phyloP scores from a whole-genome alignment of 257 asterid genomes.

The Petunia axillaris region DNA sequence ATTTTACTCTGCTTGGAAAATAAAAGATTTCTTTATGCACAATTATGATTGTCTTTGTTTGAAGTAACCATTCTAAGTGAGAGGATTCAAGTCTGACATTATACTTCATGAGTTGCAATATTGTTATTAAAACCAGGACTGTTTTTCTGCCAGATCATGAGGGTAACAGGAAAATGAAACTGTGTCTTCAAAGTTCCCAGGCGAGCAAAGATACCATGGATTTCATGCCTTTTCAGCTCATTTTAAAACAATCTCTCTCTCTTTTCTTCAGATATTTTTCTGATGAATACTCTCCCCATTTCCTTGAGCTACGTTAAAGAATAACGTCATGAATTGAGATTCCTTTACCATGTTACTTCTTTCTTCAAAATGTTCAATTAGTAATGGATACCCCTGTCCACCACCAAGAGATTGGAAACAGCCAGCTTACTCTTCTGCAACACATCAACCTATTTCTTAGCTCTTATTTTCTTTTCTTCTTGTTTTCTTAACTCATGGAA shows the following conservation, averaged over 20 bases:
- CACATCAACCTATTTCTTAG: neutral
- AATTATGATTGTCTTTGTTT: neutral
- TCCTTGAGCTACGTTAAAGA: neutral
- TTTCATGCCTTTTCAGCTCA: neutral
- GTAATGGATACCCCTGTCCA: neutral
- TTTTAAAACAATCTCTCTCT: neutral
- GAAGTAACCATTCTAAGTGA: no score
- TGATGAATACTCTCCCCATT: neutral
- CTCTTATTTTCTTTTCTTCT: neutral
- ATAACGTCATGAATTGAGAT: neutral
- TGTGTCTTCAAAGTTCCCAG: neutral
- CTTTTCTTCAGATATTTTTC: neutral
- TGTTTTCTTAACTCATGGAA: neutral
- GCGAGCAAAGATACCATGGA: slow-evolving; percentile 1
- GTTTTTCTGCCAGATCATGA: neutral
- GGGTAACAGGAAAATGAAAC: neutral
- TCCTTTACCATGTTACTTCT: neutral
- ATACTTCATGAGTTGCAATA: neutral
- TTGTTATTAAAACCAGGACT: neutral
- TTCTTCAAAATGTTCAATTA: slow-evolving; percentile 10
- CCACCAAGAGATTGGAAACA: neutral
- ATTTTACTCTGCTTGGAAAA: neutral
- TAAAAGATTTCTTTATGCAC: neutral
- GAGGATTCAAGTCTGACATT: no score
- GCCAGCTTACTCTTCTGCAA: slow-evolving; percentile 4